Percentiles rank a stretch among this genome's conserved stretches.
Evolutionary conservation across 176 grass and related monocot genomes (phyloP).

Genomic region (Oryza nivara): DNA sequence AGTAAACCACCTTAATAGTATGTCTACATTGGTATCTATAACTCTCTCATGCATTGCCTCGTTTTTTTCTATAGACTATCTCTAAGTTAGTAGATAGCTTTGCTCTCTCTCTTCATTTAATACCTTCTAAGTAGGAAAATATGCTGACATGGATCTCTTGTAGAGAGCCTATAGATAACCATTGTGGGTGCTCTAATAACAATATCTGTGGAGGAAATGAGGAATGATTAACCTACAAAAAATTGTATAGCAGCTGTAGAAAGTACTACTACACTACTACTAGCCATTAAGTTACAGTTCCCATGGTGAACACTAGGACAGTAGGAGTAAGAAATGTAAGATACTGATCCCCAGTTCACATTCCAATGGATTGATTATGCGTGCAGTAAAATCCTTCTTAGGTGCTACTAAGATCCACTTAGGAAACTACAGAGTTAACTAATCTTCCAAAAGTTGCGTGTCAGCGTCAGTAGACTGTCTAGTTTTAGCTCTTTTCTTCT

Average conservation of each 20-base stretch:
- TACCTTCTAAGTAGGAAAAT: too few species aligned
- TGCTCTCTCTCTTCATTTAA: too few species aligned
- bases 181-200: too few species aligned
- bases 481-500: not conserved
- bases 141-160: too few species aligned
- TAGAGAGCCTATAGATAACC: too few species aligned
- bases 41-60: too few species aligned
- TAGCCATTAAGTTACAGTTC: constrained; percentile 3
- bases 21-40: too few species aligned
- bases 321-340: constrained; percentile 6
- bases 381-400: constrained; percentile 31
- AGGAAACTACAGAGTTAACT: constrained; percentile 36
- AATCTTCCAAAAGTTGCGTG: constrained; percentile 39
- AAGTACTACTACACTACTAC: not conserved
- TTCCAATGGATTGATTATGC: not conserved
- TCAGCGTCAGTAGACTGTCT: constrained; percentile 20
- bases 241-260: not conserved
- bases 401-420: constrained; percentile 34
- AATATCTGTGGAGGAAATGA: constrained; percentile 10
- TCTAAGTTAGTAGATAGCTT: too few species aligned
- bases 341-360: constrained; percentile 27
- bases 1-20: too few species aligned
- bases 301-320: not conserved
- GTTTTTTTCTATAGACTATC: too few species aligned
- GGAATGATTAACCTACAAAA: not conserved